These are phyloP conservation scores for Pseudocercospora pini-densiflorae DNA, from an alignment of 2,329 filamentous ascomycete species.

Conservation along the genomic window DNA sequence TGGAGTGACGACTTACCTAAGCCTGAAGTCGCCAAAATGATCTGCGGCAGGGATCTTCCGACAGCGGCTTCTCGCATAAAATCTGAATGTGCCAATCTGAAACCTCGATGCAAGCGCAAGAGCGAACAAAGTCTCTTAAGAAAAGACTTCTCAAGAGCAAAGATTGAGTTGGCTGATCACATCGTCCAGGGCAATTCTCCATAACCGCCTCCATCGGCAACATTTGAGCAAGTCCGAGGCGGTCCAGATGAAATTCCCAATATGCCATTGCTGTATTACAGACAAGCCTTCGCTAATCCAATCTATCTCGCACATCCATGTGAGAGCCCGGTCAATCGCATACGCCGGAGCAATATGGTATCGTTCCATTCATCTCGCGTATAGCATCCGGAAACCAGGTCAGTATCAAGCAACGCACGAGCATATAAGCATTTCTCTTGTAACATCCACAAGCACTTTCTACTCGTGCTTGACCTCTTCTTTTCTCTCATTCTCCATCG, in stretches of 20 bases:
- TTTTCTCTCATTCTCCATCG: constrained; percentile 9
- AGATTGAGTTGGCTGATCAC: neutral
- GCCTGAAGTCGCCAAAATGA: neutral
- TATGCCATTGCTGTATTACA: constrained; percentile 3
- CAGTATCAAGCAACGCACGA: neutral
- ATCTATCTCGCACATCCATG: constrained; percentile 8
- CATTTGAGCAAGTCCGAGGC: neutral
- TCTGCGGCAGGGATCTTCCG: neutral
- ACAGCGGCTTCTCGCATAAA: constrained; percentile 2
- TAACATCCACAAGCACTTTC: constrained; percentile 9
- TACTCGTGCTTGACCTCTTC: constrained; percentile 5
- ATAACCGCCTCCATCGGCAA: too few species aligned
- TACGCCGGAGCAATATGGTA: neutral
- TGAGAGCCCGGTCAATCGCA: neutral
- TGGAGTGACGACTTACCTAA: neutral
- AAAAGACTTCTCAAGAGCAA: neutral
- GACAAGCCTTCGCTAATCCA: constrained; percentile 18
- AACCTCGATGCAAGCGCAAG: neutral
- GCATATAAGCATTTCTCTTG: constrained; percentile 4
- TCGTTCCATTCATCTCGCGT: constrained; percentile 4
- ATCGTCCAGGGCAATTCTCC: too few species aligned
- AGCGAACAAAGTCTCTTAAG: neutral
- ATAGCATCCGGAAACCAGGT: neutral
- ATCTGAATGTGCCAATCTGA: neutral
- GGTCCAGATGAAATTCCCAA: neutral